These are phyloP conservation scores for Camelina neglecta DNA, from an alignment of 345 rosid species.

Conservation along the genomic window DNA sequence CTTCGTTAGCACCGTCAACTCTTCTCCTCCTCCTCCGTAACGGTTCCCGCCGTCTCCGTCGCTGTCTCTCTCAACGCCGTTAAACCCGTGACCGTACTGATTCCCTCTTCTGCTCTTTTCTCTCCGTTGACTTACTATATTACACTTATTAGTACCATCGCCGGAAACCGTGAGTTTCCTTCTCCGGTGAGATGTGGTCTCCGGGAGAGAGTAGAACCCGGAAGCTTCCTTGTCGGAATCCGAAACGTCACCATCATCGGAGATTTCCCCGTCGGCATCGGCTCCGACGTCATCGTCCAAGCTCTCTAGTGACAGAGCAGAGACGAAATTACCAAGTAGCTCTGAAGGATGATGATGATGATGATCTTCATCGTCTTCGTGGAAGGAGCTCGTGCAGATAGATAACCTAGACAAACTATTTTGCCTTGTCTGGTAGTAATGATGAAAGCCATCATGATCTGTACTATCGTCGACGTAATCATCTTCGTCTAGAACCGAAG, in stretches of 20 bases:
- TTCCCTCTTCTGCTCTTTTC: constrained; percentile 64
- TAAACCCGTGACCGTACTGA: constrained; percentile 63
- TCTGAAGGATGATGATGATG: constrained; percentile 20
- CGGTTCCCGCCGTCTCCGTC: constrained; percentile 52
- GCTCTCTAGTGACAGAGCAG: constrained; percentile 65
- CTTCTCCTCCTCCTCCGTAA: constrained; percentile 65
- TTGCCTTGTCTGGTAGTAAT: constrained; percentile 47
- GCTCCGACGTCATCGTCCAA: constrained; percentile 55
- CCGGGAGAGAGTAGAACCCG: constrained; percentile 69
- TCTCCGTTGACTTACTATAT: constrained; percentile 40
- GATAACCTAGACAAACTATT: constrained; percentile 73
- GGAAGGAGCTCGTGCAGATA: constrained; percentile 66
- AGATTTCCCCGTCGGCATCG: constrained; percentile 53
- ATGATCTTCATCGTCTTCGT: constrained; percentile 49
- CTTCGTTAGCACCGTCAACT: constrained; percentile 78
- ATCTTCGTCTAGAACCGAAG: constrained; percentile 48
- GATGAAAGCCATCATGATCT: constrained; percentile 51
- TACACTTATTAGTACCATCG: background rate
- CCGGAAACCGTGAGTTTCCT: constrained; percentile 17
- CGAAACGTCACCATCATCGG: constrained; percentile 55
- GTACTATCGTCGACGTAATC: constrained; percentile 45
- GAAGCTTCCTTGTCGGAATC: constrained; percentile 65
- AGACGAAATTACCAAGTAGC: constrained; percentile 42
- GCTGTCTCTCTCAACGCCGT: constrained; percentile 58
- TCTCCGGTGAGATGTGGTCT: constrained; percentile 59